Percentiles rank a stretch among this genome's conserved stretches.
These are phyloP conservation scores for Biscogniauxia marginata DNA, from an alignment of 2,329 filamentous ascomycete genomes.

Conservation along the genomic window DNA sequence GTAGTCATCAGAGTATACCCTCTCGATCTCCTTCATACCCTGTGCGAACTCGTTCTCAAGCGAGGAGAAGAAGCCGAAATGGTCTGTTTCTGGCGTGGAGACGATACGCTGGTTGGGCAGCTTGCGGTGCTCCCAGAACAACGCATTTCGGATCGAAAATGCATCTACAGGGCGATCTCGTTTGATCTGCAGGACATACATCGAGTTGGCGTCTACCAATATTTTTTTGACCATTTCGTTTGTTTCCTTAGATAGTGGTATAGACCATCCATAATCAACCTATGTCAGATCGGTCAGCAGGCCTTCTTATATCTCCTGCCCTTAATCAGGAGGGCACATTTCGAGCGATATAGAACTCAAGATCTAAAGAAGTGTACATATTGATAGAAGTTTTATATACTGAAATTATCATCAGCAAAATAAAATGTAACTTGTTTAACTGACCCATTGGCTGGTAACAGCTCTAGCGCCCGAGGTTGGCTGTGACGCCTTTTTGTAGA, in stretches of 20 bases:
- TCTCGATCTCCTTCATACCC: constrained; percentile 7
- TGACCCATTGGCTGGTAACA: constrained; percentile 17
- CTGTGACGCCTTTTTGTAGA: too few relatives aligned
- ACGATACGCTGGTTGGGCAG: constrained; percentile 10
- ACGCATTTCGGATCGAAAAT: constrained; percentile 16
- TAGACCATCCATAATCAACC: constrained; percentile 25
- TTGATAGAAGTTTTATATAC: too few relatives aligned
- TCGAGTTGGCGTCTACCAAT: constrained; percentile 12
- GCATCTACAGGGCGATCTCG: constrained; percentile 15
- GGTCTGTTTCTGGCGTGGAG: constrained; percentile 21
- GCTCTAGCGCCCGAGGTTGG: constrained; percentile 21
- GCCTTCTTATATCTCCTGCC: too few relatives aligned
- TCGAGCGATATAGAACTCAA: too few relatives aligned
- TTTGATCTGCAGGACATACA: constrained; percentile 22
- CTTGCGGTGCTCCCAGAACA: constrained; percentile 29
- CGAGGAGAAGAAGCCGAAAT: constrained; percentile 21
- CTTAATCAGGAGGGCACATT: too few relatives aligned
- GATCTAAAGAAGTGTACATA: too few relatives aligned
- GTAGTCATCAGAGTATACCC: background rate
- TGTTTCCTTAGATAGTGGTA: constrained; percentile 9
- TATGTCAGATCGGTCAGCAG: too few relatives aligned
- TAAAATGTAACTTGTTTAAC: too few relatives aligned
- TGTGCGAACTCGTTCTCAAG: constrained; percentile 10
- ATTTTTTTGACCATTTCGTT: constrained; percentile 13
- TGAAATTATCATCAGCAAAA: too few relatives aligned